Base-by-base conservation (phyloP, 768 basidiomycete species). In the Rossbeevera mucosa region DNA sequence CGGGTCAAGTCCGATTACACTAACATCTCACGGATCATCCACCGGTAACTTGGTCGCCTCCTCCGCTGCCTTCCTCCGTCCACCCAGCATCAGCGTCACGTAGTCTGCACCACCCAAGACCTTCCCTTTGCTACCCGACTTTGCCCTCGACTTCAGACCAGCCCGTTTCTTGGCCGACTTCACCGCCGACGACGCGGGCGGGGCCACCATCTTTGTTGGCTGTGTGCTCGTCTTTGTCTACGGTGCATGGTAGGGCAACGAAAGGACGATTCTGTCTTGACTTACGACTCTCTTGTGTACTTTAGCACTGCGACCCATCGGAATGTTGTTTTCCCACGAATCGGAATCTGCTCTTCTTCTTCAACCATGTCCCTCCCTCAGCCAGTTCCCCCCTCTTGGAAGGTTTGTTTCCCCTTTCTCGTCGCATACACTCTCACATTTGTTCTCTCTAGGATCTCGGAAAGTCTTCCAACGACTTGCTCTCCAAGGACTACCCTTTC, bases 331-430 rank as follows among this genome's bases (percentile, higher is more conserved):
- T 69, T 71, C 69, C 60, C 68, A 69, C 68, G 68, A 60, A 58
- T 58, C 42, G 46, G n/a, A n/a, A 56, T 56, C 68, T 65, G 61
- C 22, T 30, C 7, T 36, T 18, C 1, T 47, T 51, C 44, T 50
- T 52, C 57, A 59, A 51, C 38, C 50, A 93, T 92, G 91, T 89
- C 91, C 70, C 80, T 92, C 64, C 91, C 94, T 71, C 94, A 95
- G 67, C 91, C 94, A 57, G 94, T 96, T 63, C 94, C 93, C 71
- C 94, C 93, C 53, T 93, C 91, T 67, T 96, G 93, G 93, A 94
- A 94, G 85, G 93, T 87, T 60, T 30, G 14, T 50, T 14, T 44
- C 21, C 13, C 1, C 8, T 20, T 14, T 1, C 14, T 18, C 24
- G 8, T 7, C 40, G 4, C 8, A n/a, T 22, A 25, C 11, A 33